Base-by-base conservation (phyloP, 495 filamentous ascomycete genomes). In the Neurospora hispaniola region DNA sequence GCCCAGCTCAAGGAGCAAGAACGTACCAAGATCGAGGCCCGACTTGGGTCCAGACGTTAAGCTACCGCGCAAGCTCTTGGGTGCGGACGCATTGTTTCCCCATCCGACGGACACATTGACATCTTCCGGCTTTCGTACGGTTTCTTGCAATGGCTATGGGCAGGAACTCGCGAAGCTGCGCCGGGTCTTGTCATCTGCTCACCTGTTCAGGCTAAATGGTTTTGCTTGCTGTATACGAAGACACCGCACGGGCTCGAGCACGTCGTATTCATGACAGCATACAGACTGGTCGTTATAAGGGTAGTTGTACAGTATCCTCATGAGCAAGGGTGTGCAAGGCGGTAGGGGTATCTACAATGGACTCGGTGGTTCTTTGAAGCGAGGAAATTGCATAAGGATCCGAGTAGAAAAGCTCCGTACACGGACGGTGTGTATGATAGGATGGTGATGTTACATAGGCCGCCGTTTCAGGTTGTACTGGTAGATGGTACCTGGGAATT, bases 11-110 rank as follows among this genome's bases (percentile, higher is more conserved):
- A 83, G 80, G 84, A 90, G 69, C 77, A 82, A 69, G 94, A 97
- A 88, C 90, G 85, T 81, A 81, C 78, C 77, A 94, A 89, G 88
- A 88, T 90, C 73, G 94, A 98, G 86, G 77, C 79, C 73, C 87
- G 93, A 76, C 81, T 97, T 78, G 83, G 78, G 3, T 75, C 72
- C 14, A 79, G 80, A 42, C 41, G 74, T 38, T 79, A 66, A 66
- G 54, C 54, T 35, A n/a, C 72, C n/a, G n/a, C 16, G 72, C 42
- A 54, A 46, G 42, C 40, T 62, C 11, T 62, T 46, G 16, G 23
- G 54, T 23, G 54, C 23, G 54, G 27, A 66, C 16, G 54, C 16
- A 35, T 66, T 16, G 12, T 66, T 38, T 14, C 14, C 35, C 27
- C 14, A 14, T 16, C 23, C 27, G 27, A 66, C 54, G 12, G 20